Conservation (phyloP, 2,329 filamentous ascomycete genomes). For the Dendryphion nanum region DNA sequence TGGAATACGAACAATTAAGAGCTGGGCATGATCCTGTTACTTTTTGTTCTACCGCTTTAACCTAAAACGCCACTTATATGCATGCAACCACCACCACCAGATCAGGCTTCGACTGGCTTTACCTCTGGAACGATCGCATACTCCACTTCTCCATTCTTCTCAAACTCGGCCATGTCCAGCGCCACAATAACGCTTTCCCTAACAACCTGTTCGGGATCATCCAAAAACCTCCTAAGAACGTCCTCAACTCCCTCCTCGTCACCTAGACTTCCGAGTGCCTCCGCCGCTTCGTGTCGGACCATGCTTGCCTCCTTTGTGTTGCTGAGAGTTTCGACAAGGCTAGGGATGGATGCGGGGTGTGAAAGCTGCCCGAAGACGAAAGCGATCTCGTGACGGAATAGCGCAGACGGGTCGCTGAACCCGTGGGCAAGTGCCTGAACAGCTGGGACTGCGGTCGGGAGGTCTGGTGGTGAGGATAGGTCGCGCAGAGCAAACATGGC, state of each 20-base stretch:
- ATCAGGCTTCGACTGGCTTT: constrained; percentile 25
- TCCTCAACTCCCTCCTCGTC: constrained; percentile 93
- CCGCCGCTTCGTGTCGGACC: constrained; percentile 96
- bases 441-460: constrained; percentile 85
- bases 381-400: constrained; percentile 96
- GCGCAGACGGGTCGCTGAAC: constrained; percentile 78
- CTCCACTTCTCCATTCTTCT: constrained; percentile 82
- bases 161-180: constrained; percentile 96
- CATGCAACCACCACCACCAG: constrained; percentile 4
- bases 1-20: constrained; percentile 62
- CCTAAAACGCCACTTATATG: constrained; percentile 26
- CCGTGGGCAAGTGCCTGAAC: constrained; percentile 83
- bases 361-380: constrained; percentile 97
- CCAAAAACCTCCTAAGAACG: constrained; percentile 74
- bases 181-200: constrained; percentile 93
- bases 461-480: constrained; percentile 86
- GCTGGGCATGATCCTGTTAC: constrained; percentile 6
- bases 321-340: constrained; percentile 74
- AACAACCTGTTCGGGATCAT: constrained; percentile 91
- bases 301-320: constrained; percentile 84
- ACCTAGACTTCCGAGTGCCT: constrained; percentile 90
- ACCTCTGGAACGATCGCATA: constrained; percentile 79
- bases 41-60: constrained; percentile 11
- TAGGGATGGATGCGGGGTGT: constrained; percentile 94
- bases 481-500: constrained; percentile 98